A percentile compares a stretch with the other conserved stretches of the same genome.
phyloP scores from a whole-genome alignment of 139 green algal genomes.

The Zygnema circumcarinatum region DNA sequence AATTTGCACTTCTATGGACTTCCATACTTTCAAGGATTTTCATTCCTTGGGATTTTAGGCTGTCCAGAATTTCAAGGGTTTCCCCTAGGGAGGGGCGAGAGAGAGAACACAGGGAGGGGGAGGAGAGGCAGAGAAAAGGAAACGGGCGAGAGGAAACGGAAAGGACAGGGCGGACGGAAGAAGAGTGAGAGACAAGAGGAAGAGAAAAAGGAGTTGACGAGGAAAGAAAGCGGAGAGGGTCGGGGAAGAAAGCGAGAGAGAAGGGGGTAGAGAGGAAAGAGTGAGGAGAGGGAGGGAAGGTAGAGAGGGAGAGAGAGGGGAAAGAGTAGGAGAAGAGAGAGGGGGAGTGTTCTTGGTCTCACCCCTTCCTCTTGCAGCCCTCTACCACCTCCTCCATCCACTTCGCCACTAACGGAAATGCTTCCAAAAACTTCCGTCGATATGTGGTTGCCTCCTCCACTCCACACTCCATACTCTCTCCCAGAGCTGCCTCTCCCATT shows the following conservation, averaged over 20 bases:
- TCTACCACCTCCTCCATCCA: conserved; percentile 60
- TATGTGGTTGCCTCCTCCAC: conserved; percentile 63
- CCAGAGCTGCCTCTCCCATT: conserved; percentile 34
- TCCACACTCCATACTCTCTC: conserved; percentile 81
- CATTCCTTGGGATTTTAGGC: too few species aligned
- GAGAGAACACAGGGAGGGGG: too few species aligned
- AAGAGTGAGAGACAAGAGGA: too few species aligned
- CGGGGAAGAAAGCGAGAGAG: background rate
- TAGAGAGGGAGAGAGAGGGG: background rate
- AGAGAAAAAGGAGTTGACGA: too few species aligned
- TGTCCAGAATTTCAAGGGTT: too few species aligned
- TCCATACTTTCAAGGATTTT: too few species aligned
- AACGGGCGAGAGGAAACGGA: too few species aligned
- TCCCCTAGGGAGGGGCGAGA: too few species aligned
- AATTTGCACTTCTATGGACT: too few species aligned
- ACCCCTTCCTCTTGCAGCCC: conserved; percentile 58
- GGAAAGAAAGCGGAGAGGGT: background rate
- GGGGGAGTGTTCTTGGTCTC: background rate
- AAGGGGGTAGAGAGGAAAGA: background rate
- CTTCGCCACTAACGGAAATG: conserved; percentile 56
- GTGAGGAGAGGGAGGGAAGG: background rate
- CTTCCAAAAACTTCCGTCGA: conserved; percentile 53
- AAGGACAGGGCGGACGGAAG: too few species aligned
- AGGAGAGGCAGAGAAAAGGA: too few species aligned
- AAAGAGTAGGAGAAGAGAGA: background rate